Evolutionary conservation across 768 basidiomycete genomes (phyloP), one percentile per base, ranked within the genome.

Genomic region (Hygrocybe coccinea): DNA sequence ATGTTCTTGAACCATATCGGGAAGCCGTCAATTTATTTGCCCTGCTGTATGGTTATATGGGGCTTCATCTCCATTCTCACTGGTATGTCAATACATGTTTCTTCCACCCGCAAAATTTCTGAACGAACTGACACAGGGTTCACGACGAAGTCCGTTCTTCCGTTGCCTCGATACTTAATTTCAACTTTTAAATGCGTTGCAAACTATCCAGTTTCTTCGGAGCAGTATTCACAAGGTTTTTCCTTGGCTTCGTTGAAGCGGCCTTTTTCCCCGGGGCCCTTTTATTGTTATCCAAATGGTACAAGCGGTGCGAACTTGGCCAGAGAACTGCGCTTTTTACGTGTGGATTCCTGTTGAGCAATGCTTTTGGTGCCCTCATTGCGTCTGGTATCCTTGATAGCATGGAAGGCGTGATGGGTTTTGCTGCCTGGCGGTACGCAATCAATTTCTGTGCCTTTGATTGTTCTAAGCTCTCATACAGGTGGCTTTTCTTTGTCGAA

Each of bases 281-380:
- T 24, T 83, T 82, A 63, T 69, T 84, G 2, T 70, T 85, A 21
- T 84, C 83, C 1, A 83, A 81, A 64, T 84, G 87, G 89, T 91
- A 91, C 73, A 87, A 76, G 55, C 79, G 80, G 41, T 75, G 74
- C 34, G 89, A 92, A 64, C 74, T 91, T 41, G 89, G 86, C 38
- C 72, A 83, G 50, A 76, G 87, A 51, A 86, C 80, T 10, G 85
- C 88, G 4, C 65, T 86, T 48, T 74, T 91, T 33, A 80, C 79
- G 37, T 88, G 87, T 57, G 89, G 90, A 19, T 83, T 78, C 62
- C 74, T 91, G 24, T 82, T 91, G 51, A 84, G 82, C 53, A 93
- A 91, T 73, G 90, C 89, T 0, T 90, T 91, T 65, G 89, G 90
- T 3, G 78, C 88, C 2, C 72, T 92, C 11, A 80, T 92, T 50